Evolutionary conservation across 441 rosid genomes (phyloP).

Genomic region (Capsella rubella): DNA sequence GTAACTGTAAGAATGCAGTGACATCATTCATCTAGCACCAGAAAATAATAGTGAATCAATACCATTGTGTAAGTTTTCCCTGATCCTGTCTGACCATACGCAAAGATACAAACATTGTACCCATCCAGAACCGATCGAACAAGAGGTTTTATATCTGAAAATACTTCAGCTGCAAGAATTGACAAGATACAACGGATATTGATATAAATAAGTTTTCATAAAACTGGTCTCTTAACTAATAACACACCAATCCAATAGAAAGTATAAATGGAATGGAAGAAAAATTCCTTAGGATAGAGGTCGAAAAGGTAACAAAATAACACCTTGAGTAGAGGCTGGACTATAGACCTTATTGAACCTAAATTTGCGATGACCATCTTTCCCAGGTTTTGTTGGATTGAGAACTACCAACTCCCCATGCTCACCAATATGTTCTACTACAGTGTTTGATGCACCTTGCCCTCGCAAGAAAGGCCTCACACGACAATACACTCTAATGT

Average conservation of each 20-base stretch:
- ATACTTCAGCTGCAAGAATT: slow-evolving; percentile 63
- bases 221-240: not conserved
- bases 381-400: slow-evolving; percentile 86
- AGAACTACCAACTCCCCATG: slow-evolving; percentile 71
- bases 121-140: slow-evolving; percentile 72
- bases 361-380: slow-evolving; percentile 71
- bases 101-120: slow-evolving; percentile 73
- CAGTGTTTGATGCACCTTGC: slow-evolving; percentile 52
- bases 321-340: slow-evolving; percentile 88
- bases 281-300: slow-evolving; percentile 6
- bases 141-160: slow-evolving; percentile 61
- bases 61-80: slow-evolving; percentile 82
- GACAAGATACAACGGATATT: not conserved
- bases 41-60: slow-evolving; percentile 31
- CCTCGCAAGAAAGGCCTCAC: slow-evolving; percentile 76
- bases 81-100: slow-evolving; percentile 82
- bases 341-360: slow-evolving; percentile 83
- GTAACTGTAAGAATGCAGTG: not conserved
- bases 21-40: not conserved
- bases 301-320: slow-evolving; percentile 17
- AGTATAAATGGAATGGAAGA: not conserved
- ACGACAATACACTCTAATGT: slow-evolving; percentile 86
- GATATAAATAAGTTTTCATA: not conserved
- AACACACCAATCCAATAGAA: slow-evolving; percentile 5
- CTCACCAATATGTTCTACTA: slow-evolving; percentile 73